Base-by-base conservation (phyloP, 2,329 filamentous ascomycete species). In the Fusarium staphyleae region DNA sequence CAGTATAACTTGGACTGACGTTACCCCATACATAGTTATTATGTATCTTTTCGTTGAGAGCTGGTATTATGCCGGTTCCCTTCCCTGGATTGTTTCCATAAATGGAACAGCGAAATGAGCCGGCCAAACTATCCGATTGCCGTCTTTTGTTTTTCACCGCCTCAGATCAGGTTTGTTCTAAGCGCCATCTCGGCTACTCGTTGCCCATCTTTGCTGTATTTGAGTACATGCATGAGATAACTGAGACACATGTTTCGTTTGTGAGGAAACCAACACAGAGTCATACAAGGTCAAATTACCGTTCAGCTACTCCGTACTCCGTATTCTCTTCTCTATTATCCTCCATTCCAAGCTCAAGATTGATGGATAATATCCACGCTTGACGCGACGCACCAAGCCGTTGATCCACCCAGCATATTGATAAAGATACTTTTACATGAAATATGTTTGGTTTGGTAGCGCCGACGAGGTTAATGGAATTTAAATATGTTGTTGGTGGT, bases 51-150 rank as follows among this genome's bases (percentile, higher is more conserved):
- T 47, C 28, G 30, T 42, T 45, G 39, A 52, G 52, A 57, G 53
- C 55, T 57, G 55, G 47, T n/a, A n/a, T n/a, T 41, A 57, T 59
- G 29, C 48, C 43, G 53, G 42, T 46, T 50, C 40, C 14, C 37
- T 24, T 54, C 57, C 47, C 48, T 48, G 57, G 19, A 39, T 40
- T 37, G 57, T 60, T 57, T 60, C 56, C 56, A 57, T 52, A 52
- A 41, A 60, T 61, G 57, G 56, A 15, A 60, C 52, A 53, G 35
- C 47, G 57, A 60, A 41, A 60, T 60, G 46, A 59, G 42, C 48
- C 33, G 43, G 41, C 42, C 47, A 51, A 45, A 33, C 26, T 44
- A 45, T 47, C 22, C 15, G 14, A 28, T 26, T 47, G 28, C 45
- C n/a, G n/a, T n/a, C 18, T 19, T 19, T 41, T 22, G 19, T 15